Conservation (phyloP, 768 basidiomycete species). For the Tylopilus intermedius region DNA sequence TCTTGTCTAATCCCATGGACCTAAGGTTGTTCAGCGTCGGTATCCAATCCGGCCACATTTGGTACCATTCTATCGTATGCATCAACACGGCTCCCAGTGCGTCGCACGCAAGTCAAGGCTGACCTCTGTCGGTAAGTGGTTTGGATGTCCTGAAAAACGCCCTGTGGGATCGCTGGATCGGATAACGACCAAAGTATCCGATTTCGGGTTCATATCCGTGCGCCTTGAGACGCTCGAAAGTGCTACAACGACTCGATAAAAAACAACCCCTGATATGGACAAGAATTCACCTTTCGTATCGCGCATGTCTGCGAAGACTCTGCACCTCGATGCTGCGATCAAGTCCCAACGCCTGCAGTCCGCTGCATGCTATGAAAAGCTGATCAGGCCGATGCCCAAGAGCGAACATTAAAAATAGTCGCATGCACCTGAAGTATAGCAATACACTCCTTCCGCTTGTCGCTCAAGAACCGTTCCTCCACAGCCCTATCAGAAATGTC, state of each 20-base stretch:
- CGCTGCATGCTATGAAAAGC: background rate
- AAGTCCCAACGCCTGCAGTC: background rate
- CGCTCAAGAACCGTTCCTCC: background rate
- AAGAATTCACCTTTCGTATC: background rate
- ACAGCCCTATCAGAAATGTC: conserved; percentile 2
- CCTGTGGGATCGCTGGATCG: background rate
- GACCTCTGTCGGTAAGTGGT: conserved; percentile 3
- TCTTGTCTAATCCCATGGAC: background rate
- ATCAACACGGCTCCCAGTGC: too few relatives aligned
- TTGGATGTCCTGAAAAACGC: conserved; percentile 6
- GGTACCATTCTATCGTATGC: conserved; percentile 1
- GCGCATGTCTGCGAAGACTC: background rate
- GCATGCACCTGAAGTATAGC: background rate
- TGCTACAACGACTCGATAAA: background rate
- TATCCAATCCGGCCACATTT: background rate
- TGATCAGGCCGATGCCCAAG: background rate
- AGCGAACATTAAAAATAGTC: background rate
- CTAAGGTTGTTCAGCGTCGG: background rate
- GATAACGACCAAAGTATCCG: background rate
- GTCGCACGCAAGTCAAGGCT: too few relatives aligned
- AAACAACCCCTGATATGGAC: too few relatives aligned
- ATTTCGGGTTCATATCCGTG: conserved; percentile 9
- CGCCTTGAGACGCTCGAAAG: conserved; percentile 7
- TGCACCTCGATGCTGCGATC: background rate
- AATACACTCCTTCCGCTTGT: background rate